A percentile compares a stretch with the other conserved stretches of the same genome.
Evolutionary conservation across 352 stramenopile species (phyloP).

Genomic region (Phytophthora vignae): DNA sequence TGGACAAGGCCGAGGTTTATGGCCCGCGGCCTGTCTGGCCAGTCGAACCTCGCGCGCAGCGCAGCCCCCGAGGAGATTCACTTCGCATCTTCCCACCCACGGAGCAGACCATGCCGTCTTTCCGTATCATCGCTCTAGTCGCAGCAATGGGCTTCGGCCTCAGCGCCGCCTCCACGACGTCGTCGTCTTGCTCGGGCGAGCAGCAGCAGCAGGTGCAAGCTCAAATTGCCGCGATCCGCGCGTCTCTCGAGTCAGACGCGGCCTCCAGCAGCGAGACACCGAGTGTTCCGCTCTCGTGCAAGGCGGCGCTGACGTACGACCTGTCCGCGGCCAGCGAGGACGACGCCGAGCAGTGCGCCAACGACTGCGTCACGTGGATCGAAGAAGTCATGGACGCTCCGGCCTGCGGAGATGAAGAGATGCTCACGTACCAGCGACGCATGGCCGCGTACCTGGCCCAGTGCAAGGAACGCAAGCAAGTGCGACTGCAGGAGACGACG

Average conservation of each 20-base stretch:
- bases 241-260: conserved; percentile 14
- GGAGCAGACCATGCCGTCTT: conserved; percentile 16
- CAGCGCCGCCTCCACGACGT: background rate
- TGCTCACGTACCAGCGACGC: conserved; percentile 32
- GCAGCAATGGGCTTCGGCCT: background rate
- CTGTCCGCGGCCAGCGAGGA: conserved; percentile 7
- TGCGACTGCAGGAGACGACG: conserved; percentile 15
- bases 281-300: conserved; percentile 21
- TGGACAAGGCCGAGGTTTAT: conserved; percentile 18
- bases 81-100: conserved; percentile 26
- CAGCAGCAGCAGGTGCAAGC: conserved; percentile 24
- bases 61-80: conserved; percentile 15
- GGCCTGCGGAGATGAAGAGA: conserved; percentile 31
- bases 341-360: conserved; percentile 16
- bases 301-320: conserved; percentile 27
- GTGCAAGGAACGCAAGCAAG: conserved; percentile 27
- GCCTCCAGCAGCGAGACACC: conserved; percentile 19
- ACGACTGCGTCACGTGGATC: conserved; percentile 32
- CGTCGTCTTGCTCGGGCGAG: conserved; percentile 13
- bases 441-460: conserved; percentile 28
- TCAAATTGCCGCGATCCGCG: conserved; percentile 18
- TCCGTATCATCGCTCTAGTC: conserved; percentile 19
- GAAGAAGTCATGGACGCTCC: conserved; percentile 19
- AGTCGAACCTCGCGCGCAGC: conserved; percentile 16
- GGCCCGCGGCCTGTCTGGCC: conserved; percentile 13